Base-by-base conservation (phyloP, 2,329 filamentous ascomycete species). In the Fusarium agapanthi region DNA sequence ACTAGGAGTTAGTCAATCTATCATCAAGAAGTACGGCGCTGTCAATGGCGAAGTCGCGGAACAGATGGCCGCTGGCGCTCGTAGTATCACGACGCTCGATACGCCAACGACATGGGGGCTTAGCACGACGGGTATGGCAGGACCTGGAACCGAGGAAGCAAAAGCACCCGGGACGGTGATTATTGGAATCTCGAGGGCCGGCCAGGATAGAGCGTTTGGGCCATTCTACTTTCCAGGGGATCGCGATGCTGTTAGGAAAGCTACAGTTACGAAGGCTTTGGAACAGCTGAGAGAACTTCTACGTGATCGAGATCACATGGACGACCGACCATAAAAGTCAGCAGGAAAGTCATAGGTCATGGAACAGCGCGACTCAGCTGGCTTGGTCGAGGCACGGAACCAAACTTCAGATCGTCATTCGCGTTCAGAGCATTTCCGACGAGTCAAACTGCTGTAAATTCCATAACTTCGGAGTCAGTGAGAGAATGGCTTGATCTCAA, bases 81-180 rank as follows among this genome's bases (percentile, higher is more conserved):
- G 65, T 2, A 61, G 26, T 7, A 43, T 62, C 24, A 76, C 74
- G 15, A 61, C 38, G 12, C 45, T 71, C 4, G 61, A 75, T 10
- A 70, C 55, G 1, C 44, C 63, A 8, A 69, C 73, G 3, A 76
- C 73, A 3, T 76, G 73, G 74, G 74, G 74, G 3, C 43, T 76
- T 9, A 65, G 73, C 28, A 74, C 72, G 1, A 75, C 65, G 0
- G 72, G 70, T 0, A 65, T 72, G 13, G 70, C 70, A 3, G 74
- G 67, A 1, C 70, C 72, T 5, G 65, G 58, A 5, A 41, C 51
- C 0, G 69, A 76, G 20, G 74, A 75, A 22, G 72, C 67, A 1
- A 72, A 75, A 35, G 60, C 74, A 1, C 62, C 71, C 0, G 69
- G 74, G 5, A 75, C 48, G 0, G 72, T 76, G 4, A 59, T 72